These are phyloP conservation scores for Penstemon eatonii DNA, from an alignment of 257 asterid genomes.

Conservation along the genomic window DNA sequence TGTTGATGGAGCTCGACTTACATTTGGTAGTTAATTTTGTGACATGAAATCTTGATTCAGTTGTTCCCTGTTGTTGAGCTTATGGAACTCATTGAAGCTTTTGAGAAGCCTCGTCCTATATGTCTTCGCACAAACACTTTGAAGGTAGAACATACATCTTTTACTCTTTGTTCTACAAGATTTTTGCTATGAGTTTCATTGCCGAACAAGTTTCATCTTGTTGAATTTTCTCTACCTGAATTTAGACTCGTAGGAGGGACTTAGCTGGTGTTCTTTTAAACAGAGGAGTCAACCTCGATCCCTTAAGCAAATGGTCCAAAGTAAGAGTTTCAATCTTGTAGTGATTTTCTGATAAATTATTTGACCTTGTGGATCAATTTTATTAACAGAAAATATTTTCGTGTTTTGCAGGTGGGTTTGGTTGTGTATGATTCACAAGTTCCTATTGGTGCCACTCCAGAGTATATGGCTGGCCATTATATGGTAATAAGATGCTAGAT, in stretches of 20 bases:
- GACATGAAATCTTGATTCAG: slow-evolving; percentile 42
- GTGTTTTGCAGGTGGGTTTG: slow-evolving; percentile 73
- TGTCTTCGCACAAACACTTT: slow-evolving; percentile 85
- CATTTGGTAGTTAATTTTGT: slow-evolving; percentile 21
- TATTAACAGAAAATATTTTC: slow-evolving; percentile 14
- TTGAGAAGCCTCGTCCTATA: slow-evolving; percentile 92
- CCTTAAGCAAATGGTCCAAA: slow-evolving; percentile 97
- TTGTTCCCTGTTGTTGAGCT: slow-evolving; percentile 87
- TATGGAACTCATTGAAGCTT: slow-evolving; percentile 91
- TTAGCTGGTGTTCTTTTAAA: slow-evolving; percentile 89
- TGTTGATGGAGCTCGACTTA: background rate
- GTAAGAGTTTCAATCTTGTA: slow-evolving; percentile 41
- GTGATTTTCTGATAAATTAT: background rate
- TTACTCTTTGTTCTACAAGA: background rate
- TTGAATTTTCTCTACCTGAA: slow-evolving; percentile 25
- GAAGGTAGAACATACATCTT: slow-evolving; percentile 48
- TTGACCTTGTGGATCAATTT: background rate
- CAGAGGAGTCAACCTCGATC: slow-evolving; percentile 96
- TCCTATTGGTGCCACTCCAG: slow-evolving; percentile 98
- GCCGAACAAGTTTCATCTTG: slow-evolving; percentile 19
- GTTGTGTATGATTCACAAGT: slow-evolving; percentile 94
- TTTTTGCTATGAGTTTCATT: background rate
- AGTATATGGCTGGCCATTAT: slow-evolving; percentile 97
- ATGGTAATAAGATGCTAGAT: slow-evolving; percentile 55
- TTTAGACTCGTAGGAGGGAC: slow-evolving; percentile 91